Base-by-base conservation (phyloP, 2,329 filamentous ascomycete genomes). In the Xylariales sp. region DNA sequence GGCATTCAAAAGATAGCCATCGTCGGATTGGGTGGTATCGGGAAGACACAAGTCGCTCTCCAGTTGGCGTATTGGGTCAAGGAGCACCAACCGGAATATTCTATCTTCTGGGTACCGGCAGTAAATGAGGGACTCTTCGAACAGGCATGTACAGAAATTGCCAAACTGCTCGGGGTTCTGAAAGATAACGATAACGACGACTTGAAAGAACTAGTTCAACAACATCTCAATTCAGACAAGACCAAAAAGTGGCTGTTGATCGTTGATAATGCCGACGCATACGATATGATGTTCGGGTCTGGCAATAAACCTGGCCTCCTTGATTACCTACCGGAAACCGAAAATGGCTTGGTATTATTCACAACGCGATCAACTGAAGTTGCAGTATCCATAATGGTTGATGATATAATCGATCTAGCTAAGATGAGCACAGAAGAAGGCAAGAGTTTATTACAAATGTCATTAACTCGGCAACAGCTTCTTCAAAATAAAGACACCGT, bases 171-270 rank as follows among this genome's bases (percentile, higher is more conserved):
- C 12, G 33, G 40, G 2, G 46, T 61, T 8, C 29, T 64, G 32
- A 35, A 23, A 10, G 62, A 73, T 2, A 70, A 71, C 33, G 48
- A 73, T 37, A 77, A 78, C 43, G 61, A 64, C 33, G 81, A 85
- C 44, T 51, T 79, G 27, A 71, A 74, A 38, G 76, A 81, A 48
- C 70, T 78, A 60, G 78, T 85, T 50, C 67, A 74, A n/a, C 30
- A 40, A 5, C 43, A 58, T 16, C 47, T 65, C 1, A 50, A 42
- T 25, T 56, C 50, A 1, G 44, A 51, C 11, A 37, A 32, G 4
- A 39, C 50, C 1, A 55, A 60, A 5, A 50, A 41, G 23, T 70
- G 62, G 65, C 46, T 70, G 19, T 43, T 70, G 1, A 48, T 70
- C 3, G 43, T 69, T 5, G 61, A 67, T 33, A 71, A 69, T 40